phyloP scores from a whole-genome alignment of 2,329 filamentous ascomycete genomes.

The Corinectria fuckeliana region DNA sequence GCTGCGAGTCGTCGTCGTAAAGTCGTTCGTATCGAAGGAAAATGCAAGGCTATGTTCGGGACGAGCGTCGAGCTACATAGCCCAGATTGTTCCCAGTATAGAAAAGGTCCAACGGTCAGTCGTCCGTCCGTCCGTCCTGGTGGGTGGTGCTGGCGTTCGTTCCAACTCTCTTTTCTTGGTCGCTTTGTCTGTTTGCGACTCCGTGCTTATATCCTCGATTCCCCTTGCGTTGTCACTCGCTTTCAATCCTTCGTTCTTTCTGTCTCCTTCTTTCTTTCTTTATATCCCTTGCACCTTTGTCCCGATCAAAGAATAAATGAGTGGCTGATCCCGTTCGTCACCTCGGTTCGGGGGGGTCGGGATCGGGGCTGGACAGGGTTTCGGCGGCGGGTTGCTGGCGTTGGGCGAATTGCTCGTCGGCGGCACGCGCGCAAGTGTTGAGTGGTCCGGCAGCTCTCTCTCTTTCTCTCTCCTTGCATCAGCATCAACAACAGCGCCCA shows the following conservation, averaged over 20 bases:
- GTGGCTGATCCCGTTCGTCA: constrained; percentile 21
- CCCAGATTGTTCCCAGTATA: constrained; percentile 5
- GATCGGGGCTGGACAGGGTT: constrained; percentile 26
- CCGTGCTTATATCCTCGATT: not conserved
- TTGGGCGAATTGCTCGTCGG: constrained; percentile 22
- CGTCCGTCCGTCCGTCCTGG: not conserved
- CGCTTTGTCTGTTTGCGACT: not conserved
- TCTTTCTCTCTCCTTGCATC: constrained; percentile 14
- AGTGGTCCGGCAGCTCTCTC: constrained; percentile 7
- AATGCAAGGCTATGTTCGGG: not conserved
- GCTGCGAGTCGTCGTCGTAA: not conserved
- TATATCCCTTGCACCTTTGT: not conserved
- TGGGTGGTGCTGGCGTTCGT: not conserved
- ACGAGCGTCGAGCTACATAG: constrained; percentile 10
- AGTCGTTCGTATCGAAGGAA: constrained; percentile 10
- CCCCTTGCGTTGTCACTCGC: not conserved
- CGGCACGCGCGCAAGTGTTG: constrained; percentile 2
- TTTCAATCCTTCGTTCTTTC: not conserved
- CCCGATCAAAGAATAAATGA: constrained; percentile 21
- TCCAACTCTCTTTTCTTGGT: not conserved
- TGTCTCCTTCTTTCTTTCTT: not conserved
- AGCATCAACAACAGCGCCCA: constrained; percentile 23
- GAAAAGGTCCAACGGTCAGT: not conserved
- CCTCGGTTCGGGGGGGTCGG: constrained; percentile 16
- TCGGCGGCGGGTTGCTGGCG: constrained; percentile 23